Base-by-base conservation (phyloP, 169 alveolate species). In the Besnoitia besnoiti region DNA sequence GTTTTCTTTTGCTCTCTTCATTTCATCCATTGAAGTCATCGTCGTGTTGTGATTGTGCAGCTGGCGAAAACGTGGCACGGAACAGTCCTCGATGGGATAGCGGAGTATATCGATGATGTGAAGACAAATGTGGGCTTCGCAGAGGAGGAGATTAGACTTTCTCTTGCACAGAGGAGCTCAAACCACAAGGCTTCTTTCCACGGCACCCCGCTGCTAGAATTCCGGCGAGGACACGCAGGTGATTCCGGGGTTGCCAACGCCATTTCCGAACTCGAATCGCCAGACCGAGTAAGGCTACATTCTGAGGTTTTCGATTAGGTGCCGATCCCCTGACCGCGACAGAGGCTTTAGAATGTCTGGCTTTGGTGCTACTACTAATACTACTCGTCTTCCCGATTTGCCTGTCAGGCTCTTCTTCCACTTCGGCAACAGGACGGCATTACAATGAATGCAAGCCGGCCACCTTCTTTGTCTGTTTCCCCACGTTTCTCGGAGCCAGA, bases 41-140 rank as follows among this genome's bases (percentile, higher is more conserved):
- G n/a, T 55, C 27, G 73, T 55, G 73, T 55, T 0, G 5, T 55
- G 73, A 55, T 21, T 44, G 62, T 46, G 33, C 87, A 77, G 87
- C 87, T 77, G 50, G 35, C 59, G n/a, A 39, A 37, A 27, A 77
- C 59, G 30, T 77, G 87, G 87, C 39, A 40, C 8, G 87, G 59
- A 4, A 59, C 87, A 35, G 87, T 77, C 8, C 61, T 77, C 59
- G 39, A 33, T 19, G 59, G 59, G 16, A 24, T 77, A 46, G 87
- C 87, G 16, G 87, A 77, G 30, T 77, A 77, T 7, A 77, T 77
- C 59, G 59, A 40, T 24, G 87, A 77, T 35, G 59, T 77, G n/a
- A 77, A 77, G 59, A 24, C 50, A 30, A 42, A 40, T 77, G 87
- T 77, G 59, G 87, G 59, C 12, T 77, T 77, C 47, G 35, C n/a